Base-by-base conservation (phyloP, 306 rosid genomes). In the Aeschynomene evenia region DNA sequence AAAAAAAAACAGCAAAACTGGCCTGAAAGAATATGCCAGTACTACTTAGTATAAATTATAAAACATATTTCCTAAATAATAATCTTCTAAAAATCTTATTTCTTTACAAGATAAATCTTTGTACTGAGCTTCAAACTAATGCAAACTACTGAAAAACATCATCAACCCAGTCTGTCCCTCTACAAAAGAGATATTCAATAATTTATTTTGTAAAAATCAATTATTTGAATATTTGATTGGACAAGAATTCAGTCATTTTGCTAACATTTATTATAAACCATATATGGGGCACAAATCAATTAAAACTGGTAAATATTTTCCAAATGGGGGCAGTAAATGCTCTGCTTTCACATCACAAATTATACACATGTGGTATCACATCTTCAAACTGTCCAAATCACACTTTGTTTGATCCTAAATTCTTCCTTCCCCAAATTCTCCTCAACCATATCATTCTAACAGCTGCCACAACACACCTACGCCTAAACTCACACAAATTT, bases 181-280 rank as follows among this genome's bases (percentile, higher is more conserved):
- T 54, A 31, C 36, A 24, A 53, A 54, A 13, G n/a, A 23, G 14
- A 46, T 26, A 36, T 49, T 39, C 42, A 40, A 29, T 48, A 46
- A 62, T 57, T 57, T 31, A 67, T 46, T 60, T 28, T 29, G 29
- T 31, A 57, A 19, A 33, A 48, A 64, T 42, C 36, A 71, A 59
- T 43, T 72, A 58, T 21, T 57, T 60, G 54, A 71, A 33, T 72
- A 58, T 21, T 57, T 60, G 54, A 71, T 23, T 52, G 49, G 33
- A 57, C 9, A 52, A 16, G 34, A 81, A 61, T 15, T 6, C 29
- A 52, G 64, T 16, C 13, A 53, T 60, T 45, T 58, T n/a, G 31
- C 61, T 36, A 20, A 71, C 31, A 54, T 19, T 66, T 15, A 22
- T 43, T 70, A 52, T 4, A 39, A 59, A 62, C 14, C 66, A 39